Evolutionary conservation across 768 basidiomycete genomes (phyloP).

Genomic region (Arthromyces matolae): DNA sequence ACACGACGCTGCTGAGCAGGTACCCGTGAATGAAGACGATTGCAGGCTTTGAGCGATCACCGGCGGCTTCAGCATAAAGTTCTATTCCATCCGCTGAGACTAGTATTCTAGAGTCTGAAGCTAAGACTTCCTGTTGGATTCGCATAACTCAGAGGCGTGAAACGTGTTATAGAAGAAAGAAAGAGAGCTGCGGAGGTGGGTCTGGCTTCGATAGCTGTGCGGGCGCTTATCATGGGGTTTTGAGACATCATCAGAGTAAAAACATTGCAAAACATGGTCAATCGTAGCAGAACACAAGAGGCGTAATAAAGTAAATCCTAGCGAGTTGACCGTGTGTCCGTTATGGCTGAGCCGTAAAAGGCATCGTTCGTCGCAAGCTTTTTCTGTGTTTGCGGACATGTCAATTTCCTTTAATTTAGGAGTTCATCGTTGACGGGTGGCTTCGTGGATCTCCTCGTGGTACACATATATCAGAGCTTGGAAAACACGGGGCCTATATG

Average conservation of each 20-base stretch:
- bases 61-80: conserved; percentile 35
- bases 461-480: too few species aligned
- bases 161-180: neutral
- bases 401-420: too few species aligned
- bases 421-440: too few species aligned
- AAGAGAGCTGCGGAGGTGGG: neutral
- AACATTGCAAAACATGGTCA: too few species aligned
- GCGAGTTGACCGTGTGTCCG: too few species aligned
- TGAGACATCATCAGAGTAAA: neutral
- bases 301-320: too few species aligned
- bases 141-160: neutral
- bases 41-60: conserved; percentile 32
- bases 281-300: too few species aligned
- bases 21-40: conserved; percentile 39
- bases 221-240: neutral
- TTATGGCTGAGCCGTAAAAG: too few species aligned
- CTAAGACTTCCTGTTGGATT: conserved; percentile 7
- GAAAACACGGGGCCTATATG: too few species aligned
- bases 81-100: conserved; percentile 36
- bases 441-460: too few species aligned
- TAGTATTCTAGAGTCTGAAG: conserved; percentile 15
- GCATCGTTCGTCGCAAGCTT: too few species aligned
- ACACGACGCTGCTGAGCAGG: conserved; percentile 24
- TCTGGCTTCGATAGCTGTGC: neutral
- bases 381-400: too few species aligned